A percentile compares a stretch with the other conserved stretches of the same genome.
These are phyloP conservation scores for Chlamydomonas incerta DNA, from an alignment of 139 green algal genomes.

Conservation along the genomic window DNA sequence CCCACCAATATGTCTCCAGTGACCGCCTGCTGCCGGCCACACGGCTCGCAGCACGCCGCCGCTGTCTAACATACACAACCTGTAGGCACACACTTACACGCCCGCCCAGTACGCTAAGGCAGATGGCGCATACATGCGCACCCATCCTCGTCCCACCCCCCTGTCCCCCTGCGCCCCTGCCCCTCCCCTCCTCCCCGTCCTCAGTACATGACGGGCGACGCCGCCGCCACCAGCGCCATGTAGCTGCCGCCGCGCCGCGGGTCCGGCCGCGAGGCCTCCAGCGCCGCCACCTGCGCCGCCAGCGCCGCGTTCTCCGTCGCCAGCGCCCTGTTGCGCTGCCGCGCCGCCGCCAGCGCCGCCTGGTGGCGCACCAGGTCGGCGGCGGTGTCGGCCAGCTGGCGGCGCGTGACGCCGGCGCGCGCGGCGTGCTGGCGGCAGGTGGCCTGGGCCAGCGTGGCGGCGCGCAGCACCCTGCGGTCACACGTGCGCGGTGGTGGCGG, in stretches of 20 bases:
- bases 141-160: too few relatives aligned
- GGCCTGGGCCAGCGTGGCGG: constrained; percentile 14
- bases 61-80: too few relatives aligned
- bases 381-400: constrained; percentile 26
- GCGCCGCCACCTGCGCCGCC: background rate
- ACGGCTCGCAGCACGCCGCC: too few relatives aligned
- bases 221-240: constrained; percentile 11
- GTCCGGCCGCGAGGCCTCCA: background rate
- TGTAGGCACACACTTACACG: too few relatives aligned
- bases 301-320: constrained; percentile 29
- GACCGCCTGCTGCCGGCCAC: too few relatives aligned
- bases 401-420: background rate
- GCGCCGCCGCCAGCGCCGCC: background rate
- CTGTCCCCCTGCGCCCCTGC: too few relatives aligned
- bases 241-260: constrained; percentile 1
- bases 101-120: too few relatives aligned
- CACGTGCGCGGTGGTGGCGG: background rate
- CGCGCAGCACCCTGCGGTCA: constrained; percentile 1
- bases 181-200: too few relatives aligned
- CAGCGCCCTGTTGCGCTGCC: constrained; percentile 30
- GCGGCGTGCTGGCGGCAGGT: constrained; percentile 13
- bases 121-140: too few relatives aligned
- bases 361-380: constrained; percentile 1
- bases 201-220: constrained; percentile 17
- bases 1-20: too few relatives aligned